A percentile compares a stretch with the other conserved stretches of the same genome.
These are phyloP conservation scores for Trichoderma arundinaceum DNA, from an alignment of 2,329 filamentous ascomycete species.

Conservation along the genomic window DNA sequence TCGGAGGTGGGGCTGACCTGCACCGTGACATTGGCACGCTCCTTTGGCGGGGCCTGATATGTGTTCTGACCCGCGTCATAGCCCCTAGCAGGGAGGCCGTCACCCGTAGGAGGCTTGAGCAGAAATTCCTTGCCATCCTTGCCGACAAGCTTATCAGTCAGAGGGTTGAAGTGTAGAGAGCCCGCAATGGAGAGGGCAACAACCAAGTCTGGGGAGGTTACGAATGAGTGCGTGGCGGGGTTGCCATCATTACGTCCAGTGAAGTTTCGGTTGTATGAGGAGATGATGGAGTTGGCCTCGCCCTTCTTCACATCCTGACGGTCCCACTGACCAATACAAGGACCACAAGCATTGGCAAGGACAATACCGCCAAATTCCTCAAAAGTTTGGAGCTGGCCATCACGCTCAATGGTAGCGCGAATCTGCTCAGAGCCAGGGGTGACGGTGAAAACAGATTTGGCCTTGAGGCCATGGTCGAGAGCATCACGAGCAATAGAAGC, in stretches of 20 bases:
- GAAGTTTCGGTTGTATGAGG: slow-evolving; percentile 99
- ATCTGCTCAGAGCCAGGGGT: slow-evolving; percentile 98
- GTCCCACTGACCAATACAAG: slow-evolving; percentile 96
- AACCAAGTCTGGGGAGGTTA: slow-evolving; percentile 87
- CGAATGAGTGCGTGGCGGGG: slow-evolving; percentile 92
- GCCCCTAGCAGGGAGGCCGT: slow-evolving; percentile 77
- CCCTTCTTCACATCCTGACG: slow-evolving; percentile 93
- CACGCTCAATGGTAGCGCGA: slow-evolving; percentile 86
- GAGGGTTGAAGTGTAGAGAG: slow-evolving; percentile 89
- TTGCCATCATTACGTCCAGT: slow-evolving; percentile 97
- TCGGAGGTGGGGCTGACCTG: slow-evolving; percentile 87
- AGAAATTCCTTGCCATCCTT: slow-evolving; percentile 96
- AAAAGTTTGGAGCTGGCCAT: slow-evolving; percentile 91
- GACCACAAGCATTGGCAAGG: slow-evolving; percentile 92
- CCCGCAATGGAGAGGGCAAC: slow-evolving; percentile 86
- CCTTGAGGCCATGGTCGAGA: slow-evolving; percentile 88
- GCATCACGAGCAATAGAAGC: slow-evolving; percentile 92
- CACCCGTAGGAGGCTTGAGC: slow-evolving; percentile 78
- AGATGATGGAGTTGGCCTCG: slow-evolving; percentile 93
- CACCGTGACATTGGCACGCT: slow-evolving; percentile 75
- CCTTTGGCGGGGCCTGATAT: slow-evolving; percentile 90
- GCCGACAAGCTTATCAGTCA: slow-evolving; percentile 90
- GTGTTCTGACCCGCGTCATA: slow-evolving; percentile 93
- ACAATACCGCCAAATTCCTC: slow-evolving; percentile 96
- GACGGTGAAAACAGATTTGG: slow-evolving; percentile 91